A percentile compares a stretch with the other conserved stretches of the same genome.
Conservation (phyloP, 805 yeast species). For the Lachancea nothofagi region DNA sequence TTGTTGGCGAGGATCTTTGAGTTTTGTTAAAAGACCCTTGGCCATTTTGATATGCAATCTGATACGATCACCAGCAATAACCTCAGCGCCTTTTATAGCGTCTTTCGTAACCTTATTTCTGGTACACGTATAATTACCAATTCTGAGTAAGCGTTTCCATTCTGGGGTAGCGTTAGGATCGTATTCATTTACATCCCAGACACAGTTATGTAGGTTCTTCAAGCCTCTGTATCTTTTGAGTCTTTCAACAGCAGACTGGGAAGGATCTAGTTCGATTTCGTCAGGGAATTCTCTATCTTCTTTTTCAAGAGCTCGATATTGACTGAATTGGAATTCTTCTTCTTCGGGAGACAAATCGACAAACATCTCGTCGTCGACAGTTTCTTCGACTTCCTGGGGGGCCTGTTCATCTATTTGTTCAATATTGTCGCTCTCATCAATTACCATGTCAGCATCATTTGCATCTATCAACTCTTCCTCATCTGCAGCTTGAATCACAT, state of each 20-base stretch:
- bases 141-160: conserved; percentile 69
- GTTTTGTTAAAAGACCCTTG: conserved; percentile 37
- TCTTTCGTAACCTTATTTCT: conserved; percentile 64
- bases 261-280: conserved; percentile 80
- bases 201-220: conserved; percentile 69
- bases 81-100: conserved; percentile 40
- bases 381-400: conserved; percentile 32
- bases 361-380: conserved; percentile 44
- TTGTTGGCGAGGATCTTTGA: conserved; percentile 38
- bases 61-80: conserved; percentile 59
- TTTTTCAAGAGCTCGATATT: conserved; percentile 60
- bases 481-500: conserved; percentile 35
- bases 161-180: conserved; percentile 72
- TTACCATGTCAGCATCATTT: conserved; percentile 36
- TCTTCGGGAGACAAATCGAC: conserved; percentile 77
- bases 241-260: conserved; percentile 67
- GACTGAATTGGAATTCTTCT: conserved; percentile 68
- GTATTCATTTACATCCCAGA: conserved; percentile 82
- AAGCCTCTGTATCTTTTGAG: conserved; percentile 80
- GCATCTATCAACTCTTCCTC: conserved; percentile 26
- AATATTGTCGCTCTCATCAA: conserved; percentile 15
- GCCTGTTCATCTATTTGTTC: conserved; percentile 26
- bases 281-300: conserved; percentile 95
- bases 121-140: conserved; percentile 72
- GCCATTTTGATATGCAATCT: conserved; percentile 58